phyloP scores from a whole-genome alignment of 768 basidiomycete genomes.

The Collybia sordida region DNA sequence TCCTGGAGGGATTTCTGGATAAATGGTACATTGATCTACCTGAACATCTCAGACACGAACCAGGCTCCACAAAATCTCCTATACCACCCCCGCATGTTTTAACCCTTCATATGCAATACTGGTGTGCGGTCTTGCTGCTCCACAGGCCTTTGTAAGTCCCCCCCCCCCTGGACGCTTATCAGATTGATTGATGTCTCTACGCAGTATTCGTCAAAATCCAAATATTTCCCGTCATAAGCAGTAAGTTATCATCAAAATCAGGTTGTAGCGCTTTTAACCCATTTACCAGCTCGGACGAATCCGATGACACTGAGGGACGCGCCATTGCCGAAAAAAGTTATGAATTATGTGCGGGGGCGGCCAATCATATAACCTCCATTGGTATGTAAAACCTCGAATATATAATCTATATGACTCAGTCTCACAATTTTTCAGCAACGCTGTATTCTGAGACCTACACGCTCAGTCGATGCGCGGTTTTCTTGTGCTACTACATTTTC shows the following conservation, averaged over 20 bases:
- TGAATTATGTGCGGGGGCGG: slow-evolving; percentile 72
- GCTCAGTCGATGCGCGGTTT: slow-evolving; percentile 62
- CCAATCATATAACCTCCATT: slow-evolving; percentile 76
- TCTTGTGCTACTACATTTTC: slow-evolving; percentile 78
- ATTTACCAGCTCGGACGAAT: slow-evolving; percentile 30
- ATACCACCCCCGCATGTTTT: slow-evolving; percentile 63
- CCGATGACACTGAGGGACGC: slow-evolving; percentile 53
- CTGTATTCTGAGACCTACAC: slow-evolving; percentile 64
- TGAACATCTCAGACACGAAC: slow-evolving; percentile 64
- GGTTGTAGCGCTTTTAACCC: slow-evolving; percentile 7
- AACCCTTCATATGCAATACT: slow-evolving; percentile 84
- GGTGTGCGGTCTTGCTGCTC: slow-evolving; percentile 73
- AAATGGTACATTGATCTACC: slow-evolving; percentile 78
- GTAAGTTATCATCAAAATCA: slow-evolving; percentile 23
- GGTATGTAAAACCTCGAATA: slow-evolving; percentile 32
- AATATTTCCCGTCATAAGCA: slow-evolving; percentile 34
- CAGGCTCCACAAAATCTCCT: slow-evolving; percentile 39
- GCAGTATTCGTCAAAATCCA: slow-evolving; percentile 39
- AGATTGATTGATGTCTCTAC: neutral
- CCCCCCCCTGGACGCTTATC: neutral
- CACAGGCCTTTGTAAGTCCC: slow-evolving; percentile 76
- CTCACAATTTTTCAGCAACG: slow-evolving; percentile 35
- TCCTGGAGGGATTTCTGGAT: slow-evolving; percentile 62
- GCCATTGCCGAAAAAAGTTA: slow-evolving; percentile 61
- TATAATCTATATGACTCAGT: neutral